phyloP scores from a whole-genome alignment of 1,284 basidiomycete species.

The Cryptococcus sp. region DNA sequence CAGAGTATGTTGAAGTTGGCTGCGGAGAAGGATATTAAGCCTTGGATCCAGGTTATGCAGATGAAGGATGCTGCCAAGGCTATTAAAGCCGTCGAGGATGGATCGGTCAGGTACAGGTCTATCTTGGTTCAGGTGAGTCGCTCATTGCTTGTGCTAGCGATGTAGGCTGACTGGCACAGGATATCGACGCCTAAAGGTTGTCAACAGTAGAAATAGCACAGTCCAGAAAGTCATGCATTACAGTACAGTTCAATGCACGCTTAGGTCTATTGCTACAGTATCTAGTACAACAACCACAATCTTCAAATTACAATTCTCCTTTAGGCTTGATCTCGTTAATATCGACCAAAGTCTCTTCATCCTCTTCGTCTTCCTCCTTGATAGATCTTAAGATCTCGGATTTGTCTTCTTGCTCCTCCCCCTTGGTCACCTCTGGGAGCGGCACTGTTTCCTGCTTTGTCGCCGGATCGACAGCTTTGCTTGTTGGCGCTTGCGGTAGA shows the following conservation, averaged over 20 bases:
- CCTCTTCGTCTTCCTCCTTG: constrained; percentile 8
- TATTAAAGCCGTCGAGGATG: constrained; percentile 54
- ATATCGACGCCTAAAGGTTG: background rate
- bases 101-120: constrained; percentile 55
- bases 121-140: constrained; percentile 49
- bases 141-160: constrained; percentile 2
- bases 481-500: constrained; percentile 16
- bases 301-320: background rate
- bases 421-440: background rate
- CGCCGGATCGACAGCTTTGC: no score
- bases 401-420: background rate
- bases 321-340: background rate
- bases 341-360: background rate
- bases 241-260: background rate
- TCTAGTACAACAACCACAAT: background rate
- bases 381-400: background rate
- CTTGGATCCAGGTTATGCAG: constrained; percentile 52
- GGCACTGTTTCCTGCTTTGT: background rate
- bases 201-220: background rate
- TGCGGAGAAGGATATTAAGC: constrained; percentile 54
- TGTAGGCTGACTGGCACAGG: background rate
- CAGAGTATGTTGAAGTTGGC: constrained; percentile 58
- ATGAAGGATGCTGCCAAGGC: constrained; percentile 58
- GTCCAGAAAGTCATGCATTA: background rate
- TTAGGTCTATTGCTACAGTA: background rate